These are phyloP conservation scores for Colletotrichum acutatum DNA, from an alignment of 2,329 filamentous ascomycete species.

Conservation along the genomic window DNA sequence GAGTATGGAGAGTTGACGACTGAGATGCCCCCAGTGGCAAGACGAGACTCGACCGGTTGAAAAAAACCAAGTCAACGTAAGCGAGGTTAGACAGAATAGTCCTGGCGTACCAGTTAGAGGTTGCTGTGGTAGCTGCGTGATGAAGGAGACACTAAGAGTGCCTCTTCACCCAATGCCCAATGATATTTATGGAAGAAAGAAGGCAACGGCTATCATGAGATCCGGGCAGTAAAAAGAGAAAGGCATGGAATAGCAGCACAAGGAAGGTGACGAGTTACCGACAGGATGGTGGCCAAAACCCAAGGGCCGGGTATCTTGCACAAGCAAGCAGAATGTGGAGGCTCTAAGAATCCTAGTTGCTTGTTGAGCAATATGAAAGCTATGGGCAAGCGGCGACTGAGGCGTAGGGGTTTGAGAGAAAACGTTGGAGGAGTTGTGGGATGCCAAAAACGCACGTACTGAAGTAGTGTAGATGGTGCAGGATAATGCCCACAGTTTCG, in stretches of 20 bases:
- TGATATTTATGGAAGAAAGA: conserved; percentile 24
- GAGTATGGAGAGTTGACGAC: not conserved
- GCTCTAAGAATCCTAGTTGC: conserved; percentile 1
- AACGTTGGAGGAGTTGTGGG: not conserved
- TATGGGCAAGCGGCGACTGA: conserved; percentile 6
- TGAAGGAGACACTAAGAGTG: conserved; percentile 14
- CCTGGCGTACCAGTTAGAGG: conserved; percentile 20
- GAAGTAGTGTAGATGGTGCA: not conserved
- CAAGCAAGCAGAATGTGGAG: not conserved
- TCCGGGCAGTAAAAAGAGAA: not conserved
- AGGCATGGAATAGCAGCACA: not conserved
- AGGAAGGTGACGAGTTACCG: conserved; percentile 19
- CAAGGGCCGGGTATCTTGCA: conserved; percentile 9
- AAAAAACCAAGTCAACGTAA: not conserved
- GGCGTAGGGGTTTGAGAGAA: not conserved
- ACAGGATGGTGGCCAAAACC: conserved; percentile 27
- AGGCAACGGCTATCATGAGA: conserved; percentile 7
- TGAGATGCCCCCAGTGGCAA: not conserved
- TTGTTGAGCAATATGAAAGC: conserved; percentile 19
- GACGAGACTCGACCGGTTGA: not conserved
- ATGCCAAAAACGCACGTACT: not conserved
- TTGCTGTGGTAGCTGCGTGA: conserved; percentile 4
- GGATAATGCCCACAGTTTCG: not conserved
- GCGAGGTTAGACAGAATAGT: not conserved
- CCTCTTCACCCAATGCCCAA: conserved; percentile 7